Evolutionary conservation across 306 rosid genomes (phyloP).

Genomic region (Prunus persica): Prunus_persica_NCBIv2 NC_034015.1:9835501-9836000

Average conservation of each 20-base stretch:
- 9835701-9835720: too few species aligned
- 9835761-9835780: conserved; percentile 74
- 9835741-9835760: conserved; percentile 5
- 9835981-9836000: conserved; percentile 73
- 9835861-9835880: too few species aligned
- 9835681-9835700: conserved; percentile 62
- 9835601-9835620: conserved; percentile 93
- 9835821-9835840: not conserved
- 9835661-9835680: conserved; percentile 82
- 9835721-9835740: too few species aligned
- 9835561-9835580: conserved; percentile 49
- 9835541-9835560: conserved; percentile 63
- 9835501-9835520: conserved; percentile 72
- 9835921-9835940: too few species aligned
- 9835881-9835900: too few species aligned
- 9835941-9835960: conserved; percentile 16
- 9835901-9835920: too few species aligned
- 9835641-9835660: conserved; percentile 61
- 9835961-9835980: conserved; percentile 95
- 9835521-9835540: conserved; percentile 82
- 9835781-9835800: conserved; percentile 80
- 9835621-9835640: conserved; percentile 62
- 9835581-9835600: conserved; percentile 67
- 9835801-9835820: conserved; percentile 31
- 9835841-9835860: not conserved